Evolutionary conservation across 2,329 filamentous ascomycete species (phyloP).

Genomic region (Simplicillium aogashimaense): DNA sequence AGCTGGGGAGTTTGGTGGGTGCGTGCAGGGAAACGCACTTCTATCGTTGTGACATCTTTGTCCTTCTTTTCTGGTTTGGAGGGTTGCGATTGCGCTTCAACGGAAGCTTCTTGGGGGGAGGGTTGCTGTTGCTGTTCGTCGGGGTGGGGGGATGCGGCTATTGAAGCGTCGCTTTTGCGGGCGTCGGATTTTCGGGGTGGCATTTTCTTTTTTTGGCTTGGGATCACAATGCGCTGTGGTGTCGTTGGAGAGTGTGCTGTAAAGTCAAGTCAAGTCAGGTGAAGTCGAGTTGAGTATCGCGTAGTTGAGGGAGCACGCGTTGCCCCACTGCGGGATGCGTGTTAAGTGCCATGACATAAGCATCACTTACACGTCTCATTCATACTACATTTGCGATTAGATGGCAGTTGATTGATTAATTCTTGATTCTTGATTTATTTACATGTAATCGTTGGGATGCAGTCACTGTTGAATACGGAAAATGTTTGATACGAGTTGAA

Average conservation of each 20-base stretch:
- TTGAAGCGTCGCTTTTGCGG: slow-evolving; percentile 35
- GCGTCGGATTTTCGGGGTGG: slow-evolving; percentile 45
- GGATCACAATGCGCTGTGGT: too few species aligned
- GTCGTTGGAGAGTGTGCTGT: too few species aligned
- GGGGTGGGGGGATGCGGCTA: slow-evolving; percentile 24
- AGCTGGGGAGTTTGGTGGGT: background rate
- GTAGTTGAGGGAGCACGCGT: background rate
- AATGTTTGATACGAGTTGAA: too few species aligned
- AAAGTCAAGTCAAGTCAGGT: slow-evolving; percentile 4
- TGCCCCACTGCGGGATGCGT: background rate
- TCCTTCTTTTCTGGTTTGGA: slow-evolving; percentile 19
- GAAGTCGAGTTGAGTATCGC: background rate
- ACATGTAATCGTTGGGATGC: too few species aligned
- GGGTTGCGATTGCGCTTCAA: slow-evolving; percentile 2
- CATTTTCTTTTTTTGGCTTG: slow-evolving; percentile 25
- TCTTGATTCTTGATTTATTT: too few species aligned
- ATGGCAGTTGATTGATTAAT: too few species aligned
- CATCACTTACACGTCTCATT: too few species aligned
- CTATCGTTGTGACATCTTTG: slow-evolving; percentile 16
- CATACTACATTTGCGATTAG: too few species aligned
- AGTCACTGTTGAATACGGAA: too few species aligned
- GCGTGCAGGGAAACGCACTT: slow-evolving; percentile 1
- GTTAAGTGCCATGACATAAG: background rate
- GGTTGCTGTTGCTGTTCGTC: background rate
- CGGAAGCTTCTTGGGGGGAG: background rate